Conservation (phyloP, 2,329 filamentous ascomycete species). For the Ophiostoma novo-ulmi region DNA sequence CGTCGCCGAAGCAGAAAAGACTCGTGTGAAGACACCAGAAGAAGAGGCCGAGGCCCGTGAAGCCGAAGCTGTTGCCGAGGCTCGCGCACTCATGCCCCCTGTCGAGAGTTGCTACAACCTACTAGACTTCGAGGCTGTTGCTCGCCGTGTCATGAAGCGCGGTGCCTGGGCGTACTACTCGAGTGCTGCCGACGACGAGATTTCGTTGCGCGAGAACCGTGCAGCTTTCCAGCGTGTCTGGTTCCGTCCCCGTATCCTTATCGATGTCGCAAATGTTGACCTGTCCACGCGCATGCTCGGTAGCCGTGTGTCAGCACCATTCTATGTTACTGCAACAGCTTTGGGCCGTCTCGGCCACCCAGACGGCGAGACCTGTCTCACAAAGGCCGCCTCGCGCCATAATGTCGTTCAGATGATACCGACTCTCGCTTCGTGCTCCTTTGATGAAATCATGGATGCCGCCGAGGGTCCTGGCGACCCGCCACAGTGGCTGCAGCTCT, state of each 20-base stretch:
- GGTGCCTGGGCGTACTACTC: constrained; percentile 98
- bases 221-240: constrained; percentile 92
- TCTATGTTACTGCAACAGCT: constrained; percentile 95
- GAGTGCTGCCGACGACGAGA: constrained; percentile 83
- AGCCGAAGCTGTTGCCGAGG: constrained; percentile 59
- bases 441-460: constrained; percentile 94
- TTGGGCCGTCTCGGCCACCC: constrained; percentile 91
- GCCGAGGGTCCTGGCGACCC: constrained; percentile 60
- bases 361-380: constrained; percentile 90
- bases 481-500: constrained; percentile 93
- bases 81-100: constrained; percentile 69
- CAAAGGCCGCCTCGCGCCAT: constrained; percentile 76
- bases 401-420: constrained; percentile 98
- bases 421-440: constrained; percentile 91
- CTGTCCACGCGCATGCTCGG: constrained; percentile 91
- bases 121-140: constrained; percentile 93
- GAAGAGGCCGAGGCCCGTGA: constrained; percentile 61
- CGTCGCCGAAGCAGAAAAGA: constrained; percentile 53
- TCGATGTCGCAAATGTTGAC: constrained; percentile 85
- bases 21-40: constrained; percentile 34
- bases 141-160: constrained; percentile 87
- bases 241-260: constrained; percentile 86
- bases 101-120: constrained; percentile 89
- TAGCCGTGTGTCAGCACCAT: constrained; percentile 74
- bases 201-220: constrained; percentile 93